These are phyloP conservation scores for Austropuccinia psidii DNA, from an alignment of 1,284 basidiomycete genomes.

Conservation along the genomic window DNA sequence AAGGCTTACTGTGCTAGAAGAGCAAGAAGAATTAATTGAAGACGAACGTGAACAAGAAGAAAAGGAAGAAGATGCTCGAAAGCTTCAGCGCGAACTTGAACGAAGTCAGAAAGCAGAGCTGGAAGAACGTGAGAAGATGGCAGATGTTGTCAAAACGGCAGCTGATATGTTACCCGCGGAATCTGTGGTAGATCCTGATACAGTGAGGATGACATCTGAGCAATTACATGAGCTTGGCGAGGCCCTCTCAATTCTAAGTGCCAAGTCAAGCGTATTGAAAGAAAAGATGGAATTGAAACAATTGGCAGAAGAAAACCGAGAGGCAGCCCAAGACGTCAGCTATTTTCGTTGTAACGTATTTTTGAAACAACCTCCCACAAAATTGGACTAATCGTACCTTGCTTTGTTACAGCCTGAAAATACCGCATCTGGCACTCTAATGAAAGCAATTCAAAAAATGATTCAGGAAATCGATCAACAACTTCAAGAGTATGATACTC, in stretches of 20 bases:
- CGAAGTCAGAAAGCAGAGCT: slow-evolving; percentile 35
- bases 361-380: background rate
- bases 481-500: slow-evolving; percentile 70
- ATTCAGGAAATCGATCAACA: slow-evolving; percentile 91
- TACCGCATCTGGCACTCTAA: slow-evolving; percentile 59
- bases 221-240: slow-evolving; percentile 90
- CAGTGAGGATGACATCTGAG: slow-evolving; percentile 92
- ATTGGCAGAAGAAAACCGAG: slow-evolving; percentile 84
- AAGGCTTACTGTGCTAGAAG: slow-evolving; percentile 91
- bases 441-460: slow-evolving; percentile 91
- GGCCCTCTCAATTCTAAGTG: slow-evolving; percentile 79
- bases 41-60: slow-evolving; percentile 93
- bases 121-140: slow-evolving; percentile 36
- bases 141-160: slow-evolving; percentile 38
- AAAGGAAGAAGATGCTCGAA: slow-evolving; percentile 43
- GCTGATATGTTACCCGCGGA: slow-evolving; percentile 35
- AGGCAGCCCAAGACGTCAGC: slow-evolving; percentile 52
- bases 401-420: slow-evolving; percentile 13
- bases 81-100: slow-evolving; percentile 40
- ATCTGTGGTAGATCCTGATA: slow-evolving; percentile 52
- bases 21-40: slow-evolving; percentile 98
- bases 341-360: background rate
- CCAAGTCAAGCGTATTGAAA: slow-evolving; percentile 93
- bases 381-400: background rate
- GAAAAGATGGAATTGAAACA: slow-evolving; percentile 83